A percentile compares a stretch with the other conserved stretches of the same genome.
Evolutionary conservation across 208 protist species (phyloP).

Genomic region (Acanthamoeba royreba): DNA sequence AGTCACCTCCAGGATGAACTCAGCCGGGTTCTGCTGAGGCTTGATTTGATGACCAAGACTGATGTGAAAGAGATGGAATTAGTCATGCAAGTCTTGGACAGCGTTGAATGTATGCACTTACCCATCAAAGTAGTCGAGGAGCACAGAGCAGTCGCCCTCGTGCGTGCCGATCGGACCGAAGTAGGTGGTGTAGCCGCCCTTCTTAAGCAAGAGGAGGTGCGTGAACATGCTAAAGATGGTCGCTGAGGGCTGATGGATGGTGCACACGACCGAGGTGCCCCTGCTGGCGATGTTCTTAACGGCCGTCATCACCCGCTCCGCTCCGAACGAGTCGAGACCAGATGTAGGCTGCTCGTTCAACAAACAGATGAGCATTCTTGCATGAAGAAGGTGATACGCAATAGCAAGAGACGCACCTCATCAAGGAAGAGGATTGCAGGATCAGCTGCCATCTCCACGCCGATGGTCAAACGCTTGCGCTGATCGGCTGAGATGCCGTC

Average conservation of each 20-base stretch:
- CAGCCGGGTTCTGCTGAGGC: neutral
- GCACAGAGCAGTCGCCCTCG: neutral
- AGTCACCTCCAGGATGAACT: slow-evolving; percentile 3
- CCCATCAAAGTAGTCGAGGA: neutral
- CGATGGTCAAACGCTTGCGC: slow-evolving; percentile 62
- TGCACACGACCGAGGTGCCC: neutral
- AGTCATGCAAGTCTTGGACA: too few relatives aligned
- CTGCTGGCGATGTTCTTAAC: neutral
- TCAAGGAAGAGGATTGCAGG: slow-evolving; percentile 61
- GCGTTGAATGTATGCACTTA: too few relatives aligned
- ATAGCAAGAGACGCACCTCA: slow-evolving; percentile 52
- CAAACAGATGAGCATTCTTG: neutral
- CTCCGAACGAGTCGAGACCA: slow-evolving; percentile 15
- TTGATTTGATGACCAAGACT: neutral
- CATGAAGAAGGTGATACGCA: neutral
- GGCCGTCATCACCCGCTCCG: neutral
- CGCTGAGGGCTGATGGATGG: neutral
- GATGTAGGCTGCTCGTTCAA: neutral
- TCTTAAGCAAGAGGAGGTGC: neutral
- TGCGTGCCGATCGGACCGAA: neutral
- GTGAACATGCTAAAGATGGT: neutral
- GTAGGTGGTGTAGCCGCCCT: neutral
- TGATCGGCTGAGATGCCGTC: slow-evolving; percentile 9
- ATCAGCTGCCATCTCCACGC: slow-evolving; percentile 62
- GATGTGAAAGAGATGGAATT: too few relatives aligned